Evolutionary conservation across 2,329 filamentous ascomycete species (phyloP), one percentile per base, ranked within the genome.

Genomic region (Aspergillus oerlinghausenensis): DNA sequence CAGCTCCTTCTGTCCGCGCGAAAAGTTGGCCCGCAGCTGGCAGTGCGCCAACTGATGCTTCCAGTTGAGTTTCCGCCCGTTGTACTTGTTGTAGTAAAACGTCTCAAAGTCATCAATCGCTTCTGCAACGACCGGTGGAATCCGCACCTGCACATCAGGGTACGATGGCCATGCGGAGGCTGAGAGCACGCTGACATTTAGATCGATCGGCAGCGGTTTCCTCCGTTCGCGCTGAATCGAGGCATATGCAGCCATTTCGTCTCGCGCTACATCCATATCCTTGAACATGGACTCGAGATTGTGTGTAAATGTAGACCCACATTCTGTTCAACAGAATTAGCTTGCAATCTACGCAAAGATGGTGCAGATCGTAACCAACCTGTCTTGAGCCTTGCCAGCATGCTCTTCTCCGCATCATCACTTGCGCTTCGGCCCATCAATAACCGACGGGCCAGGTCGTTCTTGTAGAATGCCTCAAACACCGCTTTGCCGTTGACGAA

Each of bases 211-310:
- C 5, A 80, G 73, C 56, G 80, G 84, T 54, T 82, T 82, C 52
- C 81, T 80, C 17, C 83, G 80, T 75, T 83, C 81, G 60, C 84
- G 81, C 49, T 83, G 77, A 74, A 92, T 73, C 74, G 82, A 78
- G 72, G 88, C 94, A 77, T 96, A 99, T 0, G 88, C 85, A n/a
- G 82, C 77, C 88, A 97, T 96, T 70, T 97, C 93, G 66, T 97
- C 94, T 59, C 89, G 88, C 11, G 90, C 90, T 21, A 97, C 82
- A 70, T 97, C 92, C 73, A 97, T 91, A 68, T 99, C 94, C 73
- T 96, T 96, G 80, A 99, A 99, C 94, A 99, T 99, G 60, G 93
- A 90, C 75, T 99, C 95, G 0, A 99, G 81, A 67, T 99, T 99
- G 70, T 96, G 92, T 0, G 94, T 99, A 71, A 99, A 97, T 65